Percentiles rank a stretch among this genome's conserved stretches.
Evolutionary conservation across 2,329 filamentous ascomycete genomes (phyloP).

Genomic region (Pseudovirgaria hyperparasitica): DNA sequence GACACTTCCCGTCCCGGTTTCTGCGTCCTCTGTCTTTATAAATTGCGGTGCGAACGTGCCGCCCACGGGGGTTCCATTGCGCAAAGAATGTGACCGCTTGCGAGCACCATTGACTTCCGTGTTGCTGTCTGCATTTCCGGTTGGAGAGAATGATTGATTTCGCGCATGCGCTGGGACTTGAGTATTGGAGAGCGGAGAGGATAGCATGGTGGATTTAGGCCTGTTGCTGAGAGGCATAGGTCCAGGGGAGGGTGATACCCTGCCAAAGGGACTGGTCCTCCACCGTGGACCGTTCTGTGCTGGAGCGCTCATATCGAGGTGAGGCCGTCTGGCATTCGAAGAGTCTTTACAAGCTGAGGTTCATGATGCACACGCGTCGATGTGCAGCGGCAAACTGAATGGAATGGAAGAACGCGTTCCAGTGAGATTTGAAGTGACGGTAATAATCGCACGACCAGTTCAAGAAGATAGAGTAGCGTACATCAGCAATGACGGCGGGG

Average conservation of each 20-base stretch:
- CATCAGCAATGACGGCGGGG: too few relatives aligned
- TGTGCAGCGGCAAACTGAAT: too few relatives aligned
- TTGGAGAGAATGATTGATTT: slow-evolving; percentile 50
- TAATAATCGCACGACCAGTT: too few relatives aligned
- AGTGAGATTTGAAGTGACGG: too few relatives aligned
- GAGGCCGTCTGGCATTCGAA: too few relatives aligned
- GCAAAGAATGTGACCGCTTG: slow-evolving; percentile 48
- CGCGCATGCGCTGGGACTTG: slow-evolving; percentile 46
- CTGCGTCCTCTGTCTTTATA: slow-evolving; percentile 75
- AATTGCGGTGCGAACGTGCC: slow-evolving; percentile 93
- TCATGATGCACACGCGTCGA: too few relatives aligned
- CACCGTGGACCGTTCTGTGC: slow-evolving; percentile 53
- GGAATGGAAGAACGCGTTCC: too few relatives aligned
- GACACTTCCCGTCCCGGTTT: slow-evolving; percentile 41
- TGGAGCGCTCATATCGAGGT: slow-evolving; percentile 41
- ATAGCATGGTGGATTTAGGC: slow-evolving; percentile 65
- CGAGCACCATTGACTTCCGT: slow-evolving; percentile 23
- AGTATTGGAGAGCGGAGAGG: slow-evolving; percentile 42
- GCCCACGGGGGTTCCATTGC: slow-evolving; percentile 49
- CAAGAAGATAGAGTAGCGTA: too few relatives aligned
- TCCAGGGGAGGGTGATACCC: slow-evolving; percentile 46
- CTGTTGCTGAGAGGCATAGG: slow-evolving; percentile 34
- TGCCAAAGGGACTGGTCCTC: slow-evolving; percentile 69
- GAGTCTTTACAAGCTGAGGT: too few relatives aligned
- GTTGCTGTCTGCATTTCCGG: slow-evolving; percentile 24